Percentiles rank a stretch among this genome's conserved stretches.
These are phyloP conservation scores for Ambispora gerdemannii DNA, from an alignment of 192 early-diverging fungal species.

Conservation along the genomic window DNA sequence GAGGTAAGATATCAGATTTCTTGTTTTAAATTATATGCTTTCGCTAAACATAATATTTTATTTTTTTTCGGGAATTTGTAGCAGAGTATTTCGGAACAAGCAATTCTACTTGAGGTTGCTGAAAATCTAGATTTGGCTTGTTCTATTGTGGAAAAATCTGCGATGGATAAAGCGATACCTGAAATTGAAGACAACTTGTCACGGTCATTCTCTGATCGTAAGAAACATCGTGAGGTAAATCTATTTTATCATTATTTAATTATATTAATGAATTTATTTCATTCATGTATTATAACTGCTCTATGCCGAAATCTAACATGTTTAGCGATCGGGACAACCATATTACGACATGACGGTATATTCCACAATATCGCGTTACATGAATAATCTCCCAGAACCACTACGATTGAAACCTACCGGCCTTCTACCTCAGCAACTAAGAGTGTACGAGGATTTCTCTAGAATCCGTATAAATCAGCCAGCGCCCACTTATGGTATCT, in stretches of 20 bases:
- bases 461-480: conserved; percentile 59
- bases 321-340: conserved; percentile 73
- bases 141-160: conserved; percentile 91
- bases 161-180: conserved; percentile 91
- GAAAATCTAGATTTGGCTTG: conserved; percentile 96
- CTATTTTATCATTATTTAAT: not conserved
- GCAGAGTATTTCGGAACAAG: conserved; percentile 77
- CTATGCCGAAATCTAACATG: too few species aligned
- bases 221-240: conserved; percentile 76
- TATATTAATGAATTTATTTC: too few species aligned
- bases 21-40: not conserved
- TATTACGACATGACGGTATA: conserved; percentile 86
- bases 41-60: conserved; percentile 1
- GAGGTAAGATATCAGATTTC: conserved; percentile 47
- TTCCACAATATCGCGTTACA: conserved; percentile 72
- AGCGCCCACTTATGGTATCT: conserved; percentile 33
- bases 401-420: conserved; percentile 83
- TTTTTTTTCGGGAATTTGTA: too few species aligned
- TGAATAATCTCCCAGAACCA: conserved; percentile 80
- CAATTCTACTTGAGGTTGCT: conserved; percentile 76
- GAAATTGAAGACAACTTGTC: conserved; percentile 88
- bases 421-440: conserved; percentile 71
- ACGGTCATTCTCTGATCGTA: conserved; percentile 64
- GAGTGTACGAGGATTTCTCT: conserved; percentile 84
- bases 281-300: too few species aligned